Evolutionary conservation across 371 early-diverging fungal genomes (phyloP), one percentile per base, ranked within the genome.

Genomic region (Lichtheimia ornata): DNA sequence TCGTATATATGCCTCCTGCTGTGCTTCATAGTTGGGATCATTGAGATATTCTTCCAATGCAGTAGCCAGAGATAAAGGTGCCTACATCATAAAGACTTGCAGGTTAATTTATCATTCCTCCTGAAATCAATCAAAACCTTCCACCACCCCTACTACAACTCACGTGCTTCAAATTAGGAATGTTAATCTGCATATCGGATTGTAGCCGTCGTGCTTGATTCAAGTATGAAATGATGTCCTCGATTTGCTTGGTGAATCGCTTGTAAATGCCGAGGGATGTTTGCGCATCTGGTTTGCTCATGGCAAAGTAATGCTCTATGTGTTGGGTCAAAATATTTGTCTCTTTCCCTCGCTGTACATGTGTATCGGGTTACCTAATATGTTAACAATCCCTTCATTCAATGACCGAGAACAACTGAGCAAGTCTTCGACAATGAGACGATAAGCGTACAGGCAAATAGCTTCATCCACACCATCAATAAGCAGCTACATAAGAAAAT

Each of bases 361-460:
- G n/a, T 17, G 9, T 52, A 40, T 12, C 7, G 22, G 62, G 72
- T 51, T 77, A 89, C 92, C 86, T 51, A 97, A 81, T 60, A 96
- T 91, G 61, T 93, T 90, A 58, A 97, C 93, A 30, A 95, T 92
- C 15, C 91, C 94, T 70, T 94, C 94, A 70, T 96, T 97, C 74
- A 94, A 79, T 3, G 91, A 84, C 70, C 93, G 92, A 73, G 94
- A 96, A 17, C 96, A 78, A 11, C 83, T 81, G 53, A 97, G 74
- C 72, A 94, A 82, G 67, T 97, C 98, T 24, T 91, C 90, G 18
- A 95, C 74, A 20, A 95, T 77, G 54, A 97, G 72, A 15, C 93
- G 79, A 72, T 91, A 95, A 3, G 95, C 93, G 53, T 89, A 87
- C 24, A 94, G 77, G 0, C 95, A 94, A 4, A 95, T 89, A 18